Evolutionary conservation across 331 rosid species (phyloP), one percentile per base, ranked within the genome.

Genomic region (Malus hybrid): DNA sequence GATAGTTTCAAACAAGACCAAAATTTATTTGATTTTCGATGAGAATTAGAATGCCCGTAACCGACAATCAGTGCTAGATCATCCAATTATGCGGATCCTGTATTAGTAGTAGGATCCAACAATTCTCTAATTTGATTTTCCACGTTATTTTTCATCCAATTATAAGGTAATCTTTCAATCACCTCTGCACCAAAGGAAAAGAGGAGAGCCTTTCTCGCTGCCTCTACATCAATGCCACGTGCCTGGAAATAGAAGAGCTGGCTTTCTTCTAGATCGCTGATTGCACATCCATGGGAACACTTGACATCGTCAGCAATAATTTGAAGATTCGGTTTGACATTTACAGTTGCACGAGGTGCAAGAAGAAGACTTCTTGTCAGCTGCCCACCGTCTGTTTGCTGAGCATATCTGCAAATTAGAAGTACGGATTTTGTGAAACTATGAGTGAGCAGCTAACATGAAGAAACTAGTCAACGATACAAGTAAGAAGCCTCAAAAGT

Each of bases 271-370:
- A 91, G 86, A 80, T 94, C 98, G 56, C 98, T 91, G 72, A 94
- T 91, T 29, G 98, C 98, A 76, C 96, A 97, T 74, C 98, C 98
- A 77, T 94, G 98, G 10, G 98, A 94, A 74, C 98, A 94, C 82
- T 88, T 94, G 52, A 94, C 98, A 7, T 94, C 95, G 46, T 94
- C 88, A 0, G 98, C 98, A 55, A 94, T 85, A 63, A 94, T 94
- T 72, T 94, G 98, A 77, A 94, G 98, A 86, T 94, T 94, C 3
- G 98, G 98, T 72, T 94, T 91, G 39, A 91, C 89, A 73, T 94
- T 91, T 63, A 91, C 93, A 6, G 92, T 88, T 3, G 97, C 98
- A 29, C 95, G 96, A 57, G 98, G 97, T 76, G 89, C 96, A 20
- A 94, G 93, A 30, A 94, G 96, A 82, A 94, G 97, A 81, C 90